These are phyloP conservation scores for Penicillium psychrofluorescens DNA, from an alignment of 495 filamentous ascomycete genomes.

Conservation along the genomic window DNA sequence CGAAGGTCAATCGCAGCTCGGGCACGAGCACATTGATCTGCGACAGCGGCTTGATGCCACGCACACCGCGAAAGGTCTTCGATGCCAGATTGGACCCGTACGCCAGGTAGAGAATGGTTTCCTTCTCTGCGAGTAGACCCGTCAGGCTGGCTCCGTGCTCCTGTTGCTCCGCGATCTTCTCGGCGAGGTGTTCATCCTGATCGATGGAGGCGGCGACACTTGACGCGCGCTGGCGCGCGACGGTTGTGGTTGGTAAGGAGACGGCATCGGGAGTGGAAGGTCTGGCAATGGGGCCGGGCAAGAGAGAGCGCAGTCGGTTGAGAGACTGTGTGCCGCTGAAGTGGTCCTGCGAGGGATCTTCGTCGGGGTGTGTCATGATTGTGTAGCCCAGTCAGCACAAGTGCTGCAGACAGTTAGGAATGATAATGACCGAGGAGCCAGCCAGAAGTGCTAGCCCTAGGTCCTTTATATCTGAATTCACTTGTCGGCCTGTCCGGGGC, in stretches of 20 bases:
- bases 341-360: constrained; percentile 5
- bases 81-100: constrained; percentile 87
- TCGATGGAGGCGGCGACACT: constrained; percentile 13
- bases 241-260: constrained; percentile 11
- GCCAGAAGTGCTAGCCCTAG: background rate
- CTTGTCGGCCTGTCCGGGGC: background rate
- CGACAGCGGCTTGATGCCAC: constrained; percentile 73
- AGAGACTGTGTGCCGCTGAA: constrained; percentile 14
- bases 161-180: constrained; percentile 13
- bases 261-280: constrained; percentile 1
- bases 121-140: constrained; percentile 3
- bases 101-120: constrained; percentile 81
- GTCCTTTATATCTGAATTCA: background rate
- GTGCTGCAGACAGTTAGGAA: too few relatives aligned
- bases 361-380: constrained; percentile 3
- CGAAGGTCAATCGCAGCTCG: constrained; percentile 67
- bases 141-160: constrained; percentile 2
- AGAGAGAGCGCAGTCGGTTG: constrained; percentile 5
- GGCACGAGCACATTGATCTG: constrained; percentile 75
- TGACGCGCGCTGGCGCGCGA: constrained; percentile 13
- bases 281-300: background rate
- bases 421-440: too few relatives aligned
- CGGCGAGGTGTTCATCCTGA: constrained; percentile 17
- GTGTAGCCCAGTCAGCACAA: background rate
- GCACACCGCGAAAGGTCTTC: constrained; percentile 64